Base-by-base conservation (phyloP, 2,329 filamentous ascomycete genomes). In the Rugonectria rugulosa region DNA sequence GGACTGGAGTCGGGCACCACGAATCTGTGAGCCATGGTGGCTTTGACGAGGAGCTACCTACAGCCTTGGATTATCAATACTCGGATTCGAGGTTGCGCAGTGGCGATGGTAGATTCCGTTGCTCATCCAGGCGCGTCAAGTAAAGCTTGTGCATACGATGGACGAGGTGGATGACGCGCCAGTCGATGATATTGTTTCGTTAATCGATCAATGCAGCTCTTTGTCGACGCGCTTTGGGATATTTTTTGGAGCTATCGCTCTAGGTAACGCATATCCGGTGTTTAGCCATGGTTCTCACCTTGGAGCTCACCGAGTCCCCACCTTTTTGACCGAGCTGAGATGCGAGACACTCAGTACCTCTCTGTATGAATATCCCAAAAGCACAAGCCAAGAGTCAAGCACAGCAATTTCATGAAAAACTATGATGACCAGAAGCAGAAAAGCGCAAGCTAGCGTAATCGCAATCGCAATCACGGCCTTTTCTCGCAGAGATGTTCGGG, bases 1-100 rank as follows among this genome's bases (percentile, higher is more conserved):
- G 74, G 78, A 65, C 73, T 78, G 36, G 77, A 74, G 64, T 78
- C 75, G 56, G 75, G 72, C 42, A 79, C 75, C 51, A 73, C 64
- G 69, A 79, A 79, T 58, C 72, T 69, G 60, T 70, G 65, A 19
- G 77, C 72, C 76, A 79, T 79, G 62, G 57, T 69, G 65, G 19
- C 40, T 56, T 37, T 43, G 43, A 55, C 52, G 56, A 5, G 47
- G 55, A 41, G 48, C 56, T 53, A 37, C 27, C 36, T 48, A 60
- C 51, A 61, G 63, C 62, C 63, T 56, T 31, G 34, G 44, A 36
- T 36, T 53, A 51, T 63, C 51, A 54, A 41, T 36, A 29, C 15
- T 44, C 37, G 34, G 40, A 45, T 49, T 56, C 52, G 17, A 38
- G 17, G 43, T 42, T 56, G 62, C 57, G 45, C 56, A 47, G 42